Evolutionary conservation across 495 filamentous ascomycete species (phyloP), one percentile per base, ranked within the genome.

Genomic region (Penicillium dipodomyicola): DNA sequence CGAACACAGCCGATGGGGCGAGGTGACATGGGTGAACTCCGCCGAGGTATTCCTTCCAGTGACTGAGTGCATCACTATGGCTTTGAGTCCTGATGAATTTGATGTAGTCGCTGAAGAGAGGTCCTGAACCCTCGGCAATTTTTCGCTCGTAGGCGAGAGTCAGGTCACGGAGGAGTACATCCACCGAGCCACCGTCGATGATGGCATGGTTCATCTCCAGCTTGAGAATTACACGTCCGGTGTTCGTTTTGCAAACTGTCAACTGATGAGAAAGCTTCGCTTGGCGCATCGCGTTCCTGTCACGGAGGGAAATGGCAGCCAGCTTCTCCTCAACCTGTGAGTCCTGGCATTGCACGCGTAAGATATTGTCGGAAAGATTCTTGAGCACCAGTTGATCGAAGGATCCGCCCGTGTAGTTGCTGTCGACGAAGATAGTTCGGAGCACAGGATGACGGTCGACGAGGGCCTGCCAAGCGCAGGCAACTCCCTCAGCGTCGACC

Each of bases 181-280:
- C 66, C 3, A 72, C 64, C 23, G 77, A 79, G 5, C 69, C 72
- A 33, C 77, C 77, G 49, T 81, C 72, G 29, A 79, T 77, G 51
- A 84, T 71, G 10, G 80, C 75, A 57, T 83, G 80, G 57, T 85
- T 82, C 47, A 86, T 80, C 59, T 85, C 82, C 22, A 86, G 59
- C 54, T 81, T 82, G 32, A 78, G 61, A 0, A 77, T 59, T 0
- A 82, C 70, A 19, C 67, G 63, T 0, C 72, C 72, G 25, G 60
- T 69, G 3, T 54, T 56, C 4, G 77, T 78, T 44, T 64, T 72
- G 55, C 73, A 80, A 30, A 78, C 67, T 0, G 74, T 75, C 42
- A 80, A 49, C 47, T 83, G 81, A 57, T 84, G 82, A 0, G 76
- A 75, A 12, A 76, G 60, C 33, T 67, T 70, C 6, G 68, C 66